These are phyloP conservation scores for Tolypocladium capitatum DNA, from an alignment of 2,329 filamentous ascomycete species.

Conservation along the genomic window DNA sequence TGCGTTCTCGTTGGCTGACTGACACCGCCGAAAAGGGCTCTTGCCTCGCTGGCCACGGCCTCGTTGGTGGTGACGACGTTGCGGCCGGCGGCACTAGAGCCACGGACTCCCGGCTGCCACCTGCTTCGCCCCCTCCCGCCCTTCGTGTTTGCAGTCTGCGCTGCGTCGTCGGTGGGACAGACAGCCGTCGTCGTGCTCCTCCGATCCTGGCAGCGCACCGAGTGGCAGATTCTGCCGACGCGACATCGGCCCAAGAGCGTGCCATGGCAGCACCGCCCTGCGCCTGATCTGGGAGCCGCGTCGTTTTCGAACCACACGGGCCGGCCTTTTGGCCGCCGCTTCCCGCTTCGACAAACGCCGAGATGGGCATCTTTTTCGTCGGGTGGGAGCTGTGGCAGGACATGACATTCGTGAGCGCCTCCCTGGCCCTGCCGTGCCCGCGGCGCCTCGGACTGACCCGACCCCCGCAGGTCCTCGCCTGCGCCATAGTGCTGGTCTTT, in stretches of 20 bases:
- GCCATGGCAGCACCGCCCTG: not conserved
- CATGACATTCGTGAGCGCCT: slow-evolving; percentile 64
- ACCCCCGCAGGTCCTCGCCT: slow-evolving; percentile 50
- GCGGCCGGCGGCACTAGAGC: not conserved
- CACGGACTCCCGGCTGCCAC: slow-evolving; percentile 3
- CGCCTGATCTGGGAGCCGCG: not conserved
- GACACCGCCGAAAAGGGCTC: not conserved
- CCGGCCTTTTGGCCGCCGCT: not conserved
- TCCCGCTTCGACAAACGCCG: not conserved
- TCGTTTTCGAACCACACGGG: not conserved
- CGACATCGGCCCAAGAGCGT: not conserved
- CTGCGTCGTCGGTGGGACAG: not conserved
- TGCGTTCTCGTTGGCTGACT: not conserved
- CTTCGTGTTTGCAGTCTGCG: not conserved
- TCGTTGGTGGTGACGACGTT: not conserved
- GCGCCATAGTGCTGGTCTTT: slow-evolving; percentile 59
- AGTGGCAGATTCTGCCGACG: not conserved
- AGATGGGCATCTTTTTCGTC: slow-evolving; percentile 41
- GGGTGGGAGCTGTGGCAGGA: slow-evolving; percentile 77
- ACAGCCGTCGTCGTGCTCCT: not conserved
- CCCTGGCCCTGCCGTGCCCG: not conserved
- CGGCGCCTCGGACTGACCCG: not conserved
- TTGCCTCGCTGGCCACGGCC: not conserved
- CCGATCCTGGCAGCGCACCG: not conserved
- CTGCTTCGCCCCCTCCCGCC: not conserved